These are phyloP conservation scores for Rubroboletus satanas DNA, from an alignment of 768 basidiomycete species.

Conservation along the genomic window DNA sequence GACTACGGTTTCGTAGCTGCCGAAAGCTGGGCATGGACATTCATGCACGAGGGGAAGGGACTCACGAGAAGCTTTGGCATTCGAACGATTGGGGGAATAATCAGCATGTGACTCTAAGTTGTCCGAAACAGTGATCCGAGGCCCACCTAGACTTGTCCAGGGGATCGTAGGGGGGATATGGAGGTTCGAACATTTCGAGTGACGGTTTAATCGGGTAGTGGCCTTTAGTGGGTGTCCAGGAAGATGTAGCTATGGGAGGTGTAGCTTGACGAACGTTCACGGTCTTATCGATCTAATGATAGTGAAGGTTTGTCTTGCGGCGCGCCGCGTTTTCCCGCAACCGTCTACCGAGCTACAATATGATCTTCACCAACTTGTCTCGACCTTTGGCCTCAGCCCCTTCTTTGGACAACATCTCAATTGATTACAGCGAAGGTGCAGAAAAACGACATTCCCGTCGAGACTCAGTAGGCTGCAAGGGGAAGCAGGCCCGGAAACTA, in stretches of 20 bases:
- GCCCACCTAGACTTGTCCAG: constrained; percentile 60
- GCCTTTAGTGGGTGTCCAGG: background rate
- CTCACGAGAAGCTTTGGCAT: constrained; percentile 61
- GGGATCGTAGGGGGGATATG: constrained; percentile 72
- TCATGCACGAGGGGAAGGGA: background rate
- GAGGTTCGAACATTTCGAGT: constrained; percentile 41
- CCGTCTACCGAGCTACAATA: too few relatives aligned
- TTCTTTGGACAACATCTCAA: too few relatives aligned
- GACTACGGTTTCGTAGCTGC: constrained; percentile 73
- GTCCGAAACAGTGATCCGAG: background rate
- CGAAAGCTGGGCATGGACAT: background rate
- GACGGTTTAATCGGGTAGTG: background rate
- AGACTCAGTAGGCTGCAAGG: background rate
- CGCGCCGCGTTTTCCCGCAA: too few relatives aligned
- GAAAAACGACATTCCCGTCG: too few relatives aligned
- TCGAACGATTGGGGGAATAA: background rate
- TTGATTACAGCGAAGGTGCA: too few relatives aligned
- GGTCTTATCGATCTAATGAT: background rate
- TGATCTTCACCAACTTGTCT: too few relatives aligned
- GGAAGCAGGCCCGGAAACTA: background rate
- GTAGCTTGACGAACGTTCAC: background rate
- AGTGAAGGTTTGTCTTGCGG: background rate
- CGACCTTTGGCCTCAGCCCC: too few relatives aligned
- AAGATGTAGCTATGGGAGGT: background rate
- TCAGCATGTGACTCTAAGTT: background rate